Evolutionary conservation across 192 early-diverging fungal species (phyloP).

Genomic region (Funneliformis mosseae): DNA sequence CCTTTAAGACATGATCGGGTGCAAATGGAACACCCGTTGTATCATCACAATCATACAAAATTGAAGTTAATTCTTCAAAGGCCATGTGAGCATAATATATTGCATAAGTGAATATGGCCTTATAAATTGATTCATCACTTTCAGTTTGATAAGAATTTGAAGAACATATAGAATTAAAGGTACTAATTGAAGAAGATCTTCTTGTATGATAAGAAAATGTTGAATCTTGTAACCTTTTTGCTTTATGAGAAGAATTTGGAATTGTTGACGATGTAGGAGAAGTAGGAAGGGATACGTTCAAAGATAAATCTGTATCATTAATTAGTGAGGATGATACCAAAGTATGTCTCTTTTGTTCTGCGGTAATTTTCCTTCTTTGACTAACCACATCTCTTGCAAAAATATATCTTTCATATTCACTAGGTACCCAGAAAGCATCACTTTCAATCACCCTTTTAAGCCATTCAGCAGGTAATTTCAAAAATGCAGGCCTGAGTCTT

Average conservation of each 20-base stretch:
- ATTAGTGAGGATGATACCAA: background rate
- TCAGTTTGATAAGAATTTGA: background rate
- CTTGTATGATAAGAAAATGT: conserved; percentile 27
- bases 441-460: conserved; percentile 48
- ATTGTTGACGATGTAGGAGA: conserved; percentile 12
- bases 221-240: background rate
- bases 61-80: conserved; percentile 50
- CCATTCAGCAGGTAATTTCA: conserved; percentile 46
- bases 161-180: conserved; percentile 2
- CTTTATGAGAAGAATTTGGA: background rate
- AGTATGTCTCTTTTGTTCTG: conserved; percentile 19
- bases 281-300: background rate
- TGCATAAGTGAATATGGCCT: conserved; percentile 40
- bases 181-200: conserved; percentile 19
- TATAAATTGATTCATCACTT: conserved; percentile 36
- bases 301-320: background rate
- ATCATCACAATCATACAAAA: conserved; percentile 46
- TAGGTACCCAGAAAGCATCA: conserved; percentile 62
- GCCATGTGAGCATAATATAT: conserved; percentile 62
- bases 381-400: conserved; percentile 44
- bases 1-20: conserved; percentile 41
- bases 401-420: conserved; percentile 58
- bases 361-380: conserved; percentile 24
- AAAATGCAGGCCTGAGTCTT: conserved; percentile 41
- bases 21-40: conserved; percentile 39